Conservation (phyloP, 352 stramenopile species). For the Lagenidium sp. region DNA sequence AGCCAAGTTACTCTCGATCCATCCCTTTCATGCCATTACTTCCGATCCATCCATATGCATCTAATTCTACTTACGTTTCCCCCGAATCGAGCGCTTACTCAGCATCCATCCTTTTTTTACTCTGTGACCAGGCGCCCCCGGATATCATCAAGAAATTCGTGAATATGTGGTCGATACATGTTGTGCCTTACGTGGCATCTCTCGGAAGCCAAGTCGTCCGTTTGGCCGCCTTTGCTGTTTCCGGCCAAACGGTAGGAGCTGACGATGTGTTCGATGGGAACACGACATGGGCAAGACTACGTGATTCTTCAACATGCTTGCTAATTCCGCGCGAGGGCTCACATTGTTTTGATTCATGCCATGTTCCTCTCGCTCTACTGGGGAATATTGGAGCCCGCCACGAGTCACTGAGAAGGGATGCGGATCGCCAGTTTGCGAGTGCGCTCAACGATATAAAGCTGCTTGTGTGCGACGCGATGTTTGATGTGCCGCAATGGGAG, state of each 20-base stretch:
- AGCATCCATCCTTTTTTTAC: too few species aligned
- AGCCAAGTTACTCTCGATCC: too few species aligned
- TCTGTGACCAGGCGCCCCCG: too few species aligned
- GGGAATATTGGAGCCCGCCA: slow-evolving; percentile 5
- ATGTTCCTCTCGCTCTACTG: slow-evolving; percentile 6
- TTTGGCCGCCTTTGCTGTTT: slow-evolving; percentile 5
- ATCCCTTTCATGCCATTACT: too few species aligned
- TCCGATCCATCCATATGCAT: too few species aligned
- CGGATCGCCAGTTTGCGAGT: slow-evolving; percentile 2
- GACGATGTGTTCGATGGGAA: slow-evolving; percentile 3
- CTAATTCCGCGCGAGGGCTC: slow-evolving; percentile 5
- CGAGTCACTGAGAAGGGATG: not conserved
- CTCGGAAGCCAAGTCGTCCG: slow-evolving; percentile 1
- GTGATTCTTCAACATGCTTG: slow-evolving; percentile 17
- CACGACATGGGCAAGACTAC: slow-evolving; percentile 14
- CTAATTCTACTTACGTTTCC: too few species aligned
- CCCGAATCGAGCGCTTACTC: too few species aligned
- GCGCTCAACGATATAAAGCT: slow-evolving; percentile 1
- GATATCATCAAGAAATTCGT: slow-evolving; percentile 5
- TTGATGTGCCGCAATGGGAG: slow-evolving; percentile 1
- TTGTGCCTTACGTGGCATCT: not conserved
- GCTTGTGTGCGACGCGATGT: not conserved
- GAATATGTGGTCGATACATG: not conserved
- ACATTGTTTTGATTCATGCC: slow-evolving; percentile 1
- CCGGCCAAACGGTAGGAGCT: slow-evolving; percentile 1